Conservation (phyloP, 176 grass and related monocot genomes). For the barley (Hordeum vulgare) region MorexV3_pseudomolecules_assembly NC_058524.1:492506940-492507439, state of each 20-base stretch:
- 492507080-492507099: neutral
- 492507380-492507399: neutral
- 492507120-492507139: constrained; percentile 4
- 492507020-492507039: neutral
- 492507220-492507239: constrained; percentile 29
- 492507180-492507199: neutral
- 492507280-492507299: constrained; percentile 25
- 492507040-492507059: neutral
- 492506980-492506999: constrained; percentile 7
- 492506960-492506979: constrained; percentile 21
- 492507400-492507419: neutral
- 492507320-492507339: constrained; percentile 27
- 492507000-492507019: neutral
- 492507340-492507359: constrained; percentile 31
- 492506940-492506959: neutral
- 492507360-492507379: neutral
- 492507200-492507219: constrained; percentile 44
- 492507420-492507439: neutral
- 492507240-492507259: constrained; percentile 21
- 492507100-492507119: neutral
- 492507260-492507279: constrained; percentile 35
- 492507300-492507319: neutral
- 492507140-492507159: constrained; percentile 2
- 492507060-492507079: neutral
- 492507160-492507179: neutral